A percentile compares a stretch with the other conserved stretches of the same genome.
Evolutionary conservation across 1,284 basidiomycete species (phyloP).

Genomic region (Testicularia cyperi): DNA sequence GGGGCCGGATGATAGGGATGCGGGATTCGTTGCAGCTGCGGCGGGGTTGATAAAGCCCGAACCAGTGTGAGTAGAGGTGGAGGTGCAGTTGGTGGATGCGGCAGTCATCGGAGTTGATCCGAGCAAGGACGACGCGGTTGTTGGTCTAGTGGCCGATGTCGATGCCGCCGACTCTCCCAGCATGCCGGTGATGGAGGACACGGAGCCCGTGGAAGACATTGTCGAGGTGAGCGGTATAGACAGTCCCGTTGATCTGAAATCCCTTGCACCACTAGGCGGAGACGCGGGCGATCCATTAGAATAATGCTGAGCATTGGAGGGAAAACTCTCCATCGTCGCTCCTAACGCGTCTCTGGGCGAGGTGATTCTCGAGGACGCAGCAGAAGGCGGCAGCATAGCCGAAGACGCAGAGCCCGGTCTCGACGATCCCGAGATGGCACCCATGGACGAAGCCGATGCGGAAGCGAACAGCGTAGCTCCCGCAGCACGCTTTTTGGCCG

Average conservation of each 20-base stretch:
- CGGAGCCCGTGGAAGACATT: conserved; percentile 14
- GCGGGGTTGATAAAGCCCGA: background rate
- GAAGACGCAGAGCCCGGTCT: conserved; percentile 16
- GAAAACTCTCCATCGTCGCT: conserved; percentile 14
- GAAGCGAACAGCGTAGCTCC: conserved; percentile 9
- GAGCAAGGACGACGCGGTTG: background rate
- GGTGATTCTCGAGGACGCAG: conserved; percentile 11
- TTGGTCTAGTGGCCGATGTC: background rate
- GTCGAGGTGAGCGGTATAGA: conserved; percentile 11
- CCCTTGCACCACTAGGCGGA: no score
- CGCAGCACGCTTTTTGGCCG: conserved; percentile 10
- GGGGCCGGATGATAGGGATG: background rate
- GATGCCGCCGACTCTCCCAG: no score
- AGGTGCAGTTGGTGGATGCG: conserved; percentile 6
- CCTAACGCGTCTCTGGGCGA: conserved; percentile 10
- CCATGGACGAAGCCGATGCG: conserved; percentile 7
- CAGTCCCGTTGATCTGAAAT: no score
- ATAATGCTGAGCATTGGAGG: background rate
- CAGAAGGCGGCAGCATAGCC: background rate
- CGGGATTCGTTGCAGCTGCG: background rate
- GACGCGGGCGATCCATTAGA: conserved; percentile 15
- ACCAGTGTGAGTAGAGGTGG: background rate
- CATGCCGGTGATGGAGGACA: conserved; percentile 11
- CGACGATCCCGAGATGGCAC: conserved; percentile 2
- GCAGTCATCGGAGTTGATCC: conserved; percentile 7